phyloP scores from a whole-genome alignment of 1,284 basidiomycete genomes.

The Irpex sp. region DNA sequence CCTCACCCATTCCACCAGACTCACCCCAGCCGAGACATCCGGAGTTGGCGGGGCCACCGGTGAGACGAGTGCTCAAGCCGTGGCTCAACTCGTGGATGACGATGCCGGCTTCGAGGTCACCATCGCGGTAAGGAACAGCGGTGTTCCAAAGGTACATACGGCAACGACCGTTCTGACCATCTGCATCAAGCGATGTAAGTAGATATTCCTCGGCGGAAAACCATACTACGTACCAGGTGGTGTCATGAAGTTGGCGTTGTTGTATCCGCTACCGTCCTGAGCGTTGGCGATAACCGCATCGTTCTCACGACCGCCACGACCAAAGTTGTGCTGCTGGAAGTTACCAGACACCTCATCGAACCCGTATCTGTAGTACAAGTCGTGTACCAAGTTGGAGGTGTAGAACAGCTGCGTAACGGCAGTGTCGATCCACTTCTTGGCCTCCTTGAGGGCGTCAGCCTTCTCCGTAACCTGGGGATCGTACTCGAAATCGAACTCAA shows the following conservation, averaged over 20 bases:
- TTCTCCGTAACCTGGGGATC: slow-evolving; percentile 47
- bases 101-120: slow-evolving; percentile 92
- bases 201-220: no score
- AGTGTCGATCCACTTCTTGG: slow-evolving; percentile 80
- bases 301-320: slow-evolving; percentile 78
- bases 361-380: slow-evolving; percentile 73
- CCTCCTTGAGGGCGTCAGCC: slow-evolving; percentile 54
- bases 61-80: slow-evolving; percentile 89
- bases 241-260: slow-evolving; percentile 86
- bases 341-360: slow-evolving; percentile 92
- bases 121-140: slow-evolving; percentile 85
- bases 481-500: slow-evolving; percentile 72
- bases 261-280: slow-evolving; percentile 90
- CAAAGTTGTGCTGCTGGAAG: slow-evolving; percentile 98
- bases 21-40: slow-evolving; percentile 95
- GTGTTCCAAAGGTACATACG: slow-evolving; percentile 98
- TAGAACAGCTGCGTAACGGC: slow-evolving; percentile 92
- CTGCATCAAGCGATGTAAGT: no score
- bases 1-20: slow-evolving; percentile 95
- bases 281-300: slow-evolving; percentile 95
- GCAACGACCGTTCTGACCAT: slow-evolving; percentile 80
- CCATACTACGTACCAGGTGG: slow-evolving; percentile 41
- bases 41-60: slow-evolving; percentile 91
- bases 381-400: slow-evolving; percentile 83
- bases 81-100: slow-evolving; percentile 90